Evolutionary conservation across 208 protist genomes (phyloP).

Genomic region (Crithidia acanthocephali): DNA sequence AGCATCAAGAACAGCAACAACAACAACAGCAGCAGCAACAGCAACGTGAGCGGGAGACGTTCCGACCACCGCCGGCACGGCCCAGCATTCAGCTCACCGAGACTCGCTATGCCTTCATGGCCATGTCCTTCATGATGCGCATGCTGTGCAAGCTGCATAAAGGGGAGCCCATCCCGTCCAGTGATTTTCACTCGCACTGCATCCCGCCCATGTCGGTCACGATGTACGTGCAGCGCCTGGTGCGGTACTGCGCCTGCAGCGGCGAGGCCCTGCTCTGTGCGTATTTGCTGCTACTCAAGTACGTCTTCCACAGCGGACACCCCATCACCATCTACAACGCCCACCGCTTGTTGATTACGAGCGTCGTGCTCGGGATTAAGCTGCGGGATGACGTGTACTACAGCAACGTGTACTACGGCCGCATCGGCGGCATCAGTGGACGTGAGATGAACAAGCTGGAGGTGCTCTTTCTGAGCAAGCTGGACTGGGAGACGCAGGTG

Average conservation of each 20-base stretch:
- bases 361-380: constrained; percentile 92
- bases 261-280: constrained; percentile 89
- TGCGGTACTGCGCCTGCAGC: constrained; percentile 81
- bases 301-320: constrained; percentile 68
- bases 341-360: constrained; percentile 93
- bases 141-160: constrained; percentile 66
- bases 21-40: constrained; percentile 17
- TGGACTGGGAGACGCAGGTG: constrained; percentile 86
- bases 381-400: constrained; percentile 95
- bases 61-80: not conserved
- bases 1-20: not conserved
- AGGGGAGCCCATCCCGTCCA: constrained; percentile 55
- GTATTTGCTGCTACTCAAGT: constrained; percentile 90
- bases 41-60: constrained; percentile 5
- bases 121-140: constrained; percentile 61
- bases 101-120: constrained; percentile 38
- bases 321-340: constrained; percentile 92
- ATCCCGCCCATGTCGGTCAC: constrained; percentile 78
- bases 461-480: constrained; percentile 75
- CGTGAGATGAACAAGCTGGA: constrained; percentile 94
- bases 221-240: constrained; percentile 86
- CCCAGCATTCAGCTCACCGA: constrained; percentile 27
- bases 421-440: constrained; percentile 88
- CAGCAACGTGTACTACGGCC: constrained; percentile 92
- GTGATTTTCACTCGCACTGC: constrained; percentile 80